Evolutionary conservation across 2,329 filamentous ascomycete species (phyloP), one percentile per base, ranked within the genome.

Genomic region (Paecilomyces niveus): DNA sequence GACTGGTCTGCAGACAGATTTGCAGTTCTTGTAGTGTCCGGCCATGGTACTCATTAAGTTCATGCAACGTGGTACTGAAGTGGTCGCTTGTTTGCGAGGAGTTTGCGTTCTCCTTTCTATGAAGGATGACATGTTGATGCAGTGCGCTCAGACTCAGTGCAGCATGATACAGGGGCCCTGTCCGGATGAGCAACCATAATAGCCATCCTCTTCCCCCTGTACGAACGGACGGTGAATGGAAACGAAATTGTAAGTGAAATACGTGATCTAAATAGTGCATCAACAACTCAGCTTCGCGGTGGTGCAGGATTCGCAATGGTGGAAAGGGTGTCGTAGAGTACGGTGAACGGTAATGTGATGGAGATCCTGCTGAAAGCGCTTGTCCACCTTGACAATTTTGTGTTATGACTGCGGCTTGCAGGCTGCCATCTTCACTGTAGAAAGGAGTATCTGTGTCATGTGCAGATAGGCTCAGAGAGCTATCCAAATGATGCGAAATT

Each of bases 201-300:
- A 62, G 53, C 61, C 61, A 62, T 18, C 61, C 61, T 11, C 61
- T 57, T 13, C 59, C 59, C 9, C 50, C 54, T 18, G 31, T 29
- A 11, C 45, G 26, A 24, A 56, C 45, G 22, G 54, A 54, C 1
- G 57, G 61, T 11, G 53, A 33, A 54, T 59, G 57, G 15, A 62
- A 62, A 26, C 61, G 61, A 26, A 62, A 62, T 49, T 62, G 61
- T 9, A 62, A 52, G 8, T 59, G 61, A 54, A 62, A 62, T n/a
- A 62, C 61, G 11, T 59, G 52, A 22, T 62, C 61, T 54, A 62
- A 57, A 21, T 62, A 62, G 54, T 62, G 61, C 61, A 62, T 62
- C 31, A 62, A 50, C 15, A 62, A 54, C 35, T 62, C 61, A 18
- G 61, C 59, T 50, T 62, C 59, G 13, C 59, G 59, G 18, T 61